These are phyloP conservation scores for Turritis glabra DNA, from an alignment of 345 rosid species.

Conservation along the genomic window DNA sequence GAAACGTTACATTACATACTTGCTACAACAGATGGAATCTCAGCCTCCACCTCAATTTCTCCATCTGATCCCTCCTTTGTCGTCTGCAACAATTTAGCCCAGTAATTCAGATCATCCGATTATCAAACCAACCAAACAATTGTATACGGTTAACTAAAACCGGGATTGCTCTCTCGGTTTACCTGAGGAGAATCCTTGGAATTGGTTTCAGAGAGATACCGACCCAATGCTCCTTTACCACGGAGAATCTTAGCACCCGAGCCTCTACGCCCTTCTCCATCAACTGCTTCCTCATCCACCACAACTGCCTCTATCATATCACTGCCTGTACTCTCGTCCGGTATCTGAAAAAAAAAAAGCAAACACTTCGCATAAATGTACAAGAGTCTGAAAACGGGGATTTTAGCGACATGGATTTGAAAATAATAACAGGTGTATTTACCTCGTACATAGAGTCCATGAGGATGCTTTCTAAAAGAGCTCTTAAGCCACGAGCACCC, in stretches of 20 bases:
- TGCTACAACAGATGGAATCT: constrained; percentile 80
- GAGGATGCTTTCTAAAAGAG: constrained; percentile 83
- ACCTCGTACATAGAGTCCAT: constrained; percentile 99
- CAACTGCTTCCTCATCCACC: constrained; percentile 82
- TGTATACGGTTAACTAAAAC: constrained; percentile 2
- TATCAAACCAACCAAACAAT: not conserved
- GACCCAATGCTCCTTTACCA: constrained; percentile 75
- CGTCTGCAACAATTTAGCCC: constrained; percentile 45
- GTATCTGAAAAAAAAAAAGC: constrained; percentile 60
- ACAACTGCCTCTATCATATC: constrained; percentile 85
- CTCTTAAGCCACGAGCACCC: constrained; percentile 88
- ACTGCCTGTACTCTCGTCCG: constrained; percentile 68
- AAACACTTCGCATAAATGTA: not conserved
- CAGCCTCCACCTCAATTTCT: constrained; percentile 71
- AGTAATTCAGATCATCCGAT: not conserved
- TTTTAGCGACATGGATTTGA: not conserved
- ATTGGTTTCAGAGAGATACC: constrained; percentile 57
- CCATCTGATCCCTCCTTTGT: constrained; percentile 51
- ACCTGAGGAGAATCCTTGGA: constrained; percentile 43
- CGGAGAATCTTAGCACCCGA: constrained; percentile 81
- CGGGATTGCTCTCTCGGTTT: not conserved
- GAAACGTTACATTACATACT: constrained; percentile 58
- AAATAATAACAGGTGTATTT: constrained; percentile 13
- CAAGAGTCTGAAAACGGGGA: not conserved
- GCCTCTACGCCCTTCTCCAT: constrained; percentile 52